A percentile compares a stretch with the other conserved stretches of the same genome.
These are phyloP conservation scores for Metarhizium anisopliae DNA, from an alignment of 2,329 filamentous ascomycete genomes.

Conservation along the genomic window DNA sequence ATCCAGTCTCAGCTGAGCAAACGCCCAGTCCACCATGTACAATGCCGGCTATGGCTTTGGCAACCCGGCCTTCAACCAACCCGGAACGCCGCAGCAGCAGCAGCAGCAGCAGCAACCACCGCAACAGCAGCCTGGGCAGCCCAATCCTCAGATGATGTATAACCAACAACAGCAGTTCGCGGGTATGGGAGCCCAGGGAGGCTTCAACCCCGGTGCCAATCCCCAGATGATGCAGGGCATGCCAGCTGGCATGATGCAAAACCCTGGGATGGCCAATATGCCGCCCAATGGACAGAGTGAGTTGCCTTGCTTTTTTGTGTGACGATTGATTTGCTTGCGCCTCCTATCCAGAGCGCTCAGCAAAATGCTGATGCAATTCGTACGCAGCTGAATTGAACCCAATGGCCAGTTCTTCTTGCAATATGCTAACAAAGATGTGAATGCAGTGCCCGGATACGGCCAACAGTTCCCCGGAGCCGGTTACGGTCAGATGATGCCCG, in stretches of 20 bases:
- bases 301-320: constrained; percentile 17
- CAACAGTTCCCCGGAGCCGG: constrained; percentile 49
- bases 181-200: constrained; percentile 41
- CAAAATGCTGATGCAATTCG: not conserved
- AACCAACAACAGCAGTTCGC: constrained; percentile 47
- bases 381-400: not conserved
- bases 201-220: constrained; percentile 41
- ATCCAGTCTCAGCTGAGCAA: not conserved
- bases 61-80: constrained; percentile 38
- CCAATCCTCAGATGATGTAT: constrained; percentile 49
- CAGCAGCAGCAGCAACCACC: constrained; percentile 39
- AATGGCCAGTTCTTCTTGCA: not conserved
- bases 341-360: not conserved
- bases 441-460: constrained; percentile 46
- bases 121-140: constrained; percentile 29
- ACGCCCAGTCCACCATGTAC: constrained; percentile 35
- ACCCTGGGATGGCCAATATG: constrained; percentile 50
- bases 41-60: constrained; percentile 45
- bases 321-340: not conserved
- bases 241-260: constrained; percentile 55
- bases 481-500: constrained; percentile 44
- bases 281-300: constrained; percentile 51
- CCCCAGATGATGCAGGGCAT: constrained; percentile 47
- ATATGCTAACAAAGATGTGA: constrained; percentile 9
- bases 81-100: constrained; percentile 29